Evolutionary conservation across 228 moss, liverwort and hornwort genomes (phyloP), one percentile per base, ranked within the genome.

Genomic region (Sphagnum magellanicum): DNA sequence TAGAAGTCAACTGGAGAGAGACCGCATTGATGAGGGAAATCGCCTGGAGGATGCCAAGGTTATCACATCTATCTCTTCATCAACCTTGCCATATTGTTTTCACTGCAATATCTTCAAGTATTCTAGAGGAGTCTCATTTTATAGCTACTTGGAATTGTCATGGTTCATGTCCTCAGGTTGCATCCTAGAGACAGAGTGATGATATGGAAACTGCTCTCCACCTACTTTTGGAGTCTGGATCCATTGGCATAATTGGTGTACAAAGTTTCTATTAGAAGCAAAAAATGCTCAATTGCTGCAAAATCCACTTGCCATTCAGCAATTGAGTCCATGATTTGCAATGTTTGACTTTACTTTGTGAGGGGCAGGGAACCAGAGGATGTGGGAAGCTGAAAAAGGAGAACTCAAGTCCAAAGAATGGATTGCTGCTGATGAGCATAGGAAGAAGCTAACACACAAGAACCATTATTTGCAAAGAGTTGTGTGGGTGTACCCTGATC

Each of bases 391-490:
- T 64, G 87, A 95, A 61, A 92, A 87, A 63, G 74, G 78, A 74
- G 74, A 69, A 47, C 10, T 83, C 55, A 72, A 78, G 48, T 17
- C 66, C 14, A 81, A 75, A 71, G 83, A 80, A 76, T 81, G 84
- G 17, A 74, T 77, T 68, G 12, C 67, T n/a, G 81, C 82, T 4
- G 73, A 85, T 60, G 85, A 84, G 63, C 75, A n/a, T n/a, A 74
- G 66, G 81, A 76, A 76, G 53, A 71, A 77, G 16, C 67, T 78
- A 16, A 63, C n/a, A 8, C 73, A 71, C 53, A 90, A 85, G 52
- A 92, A 79, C 32, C 78, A 62, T 57, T 74, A 73, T 10, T 67
- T 92, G 61, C 92, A 89, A 73, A 92, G 86, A 88, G 92, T 90
- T 17, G 13, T 58, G 50, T 15, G 17, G 4, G 6, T 51, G 53